Evolutionary conservation across 1,139 yeast species (phyloP).

Genomic region (Yamadazyma atmosphaerica): DNA sequence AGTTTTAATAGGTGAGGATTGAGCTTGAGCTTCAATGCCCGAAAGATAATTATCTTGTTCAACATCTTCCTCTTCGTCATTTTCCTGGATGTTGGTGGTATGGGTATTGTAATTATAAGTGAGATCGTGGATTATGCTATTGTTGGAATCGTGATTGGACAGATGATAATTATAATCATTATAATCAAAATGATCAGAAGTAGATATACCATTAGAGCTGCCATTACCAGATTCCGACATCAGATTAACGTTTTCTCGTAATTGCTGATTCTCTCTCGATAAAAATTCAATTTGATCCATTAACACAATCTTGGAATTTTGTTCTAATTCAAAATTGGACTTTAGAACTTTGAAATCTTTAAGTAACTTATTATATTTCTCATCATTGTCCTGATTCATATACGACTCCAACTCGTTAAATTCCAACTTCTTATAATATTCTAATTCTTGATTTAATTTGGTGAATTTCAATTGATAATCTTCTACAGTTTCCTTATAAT

Average conservation of each 20-base stretch:
- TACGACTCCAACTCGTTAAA: conserved; percentile 14
- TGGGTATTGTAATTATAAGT: conserved; percentile 16
- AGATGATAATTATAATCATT: conserved; percentile 13
- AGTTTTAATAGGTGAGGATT: conserved; percentile 16
- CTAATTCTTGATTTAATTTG: conserved; percentile 26
- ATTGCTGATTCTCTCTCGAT: conserved; percentile 39
- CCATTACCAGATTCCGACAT: conserved; percentile 1
- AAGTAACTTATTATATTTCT: conserved; percentile 31
- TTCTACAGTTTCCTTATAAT: conserved; percentile 33
- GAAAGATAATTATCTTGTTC: conserved; percentile 14
- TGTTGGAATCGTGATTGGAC: conserved; percentile 5
- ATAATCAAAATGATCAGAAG: conserved; percentile 9
- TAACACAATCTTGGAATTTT: conserved; percentile 50
- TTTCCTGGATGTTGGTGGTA: conserved; percentile 26
- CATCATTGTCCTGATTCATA: conserved; percentile 15
- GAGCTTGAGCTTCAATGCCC: conserved; percentile 13
- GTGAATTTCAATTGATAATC: conserved; percentile 31
- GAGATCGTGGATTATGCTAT: conserved; percentile 17
- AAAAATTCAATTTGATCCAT: conserved; percentile 57
- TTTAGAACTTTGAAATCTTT: conserved; percentile 40
- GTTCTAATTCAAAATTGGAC: conserved; percentile 48
- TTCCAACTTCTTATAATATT: conserved; percentile 17
- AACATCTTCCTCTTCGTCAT: conserved; percentile 23
- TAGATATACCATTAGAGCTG: not conserved
- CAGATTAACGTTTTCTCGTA: conserved; percentile 16